These are phyloP conservation scores for Trichomonas tenax DNA, from an alignment of 208 protist species.

Conservation along the genomic window DNA sequence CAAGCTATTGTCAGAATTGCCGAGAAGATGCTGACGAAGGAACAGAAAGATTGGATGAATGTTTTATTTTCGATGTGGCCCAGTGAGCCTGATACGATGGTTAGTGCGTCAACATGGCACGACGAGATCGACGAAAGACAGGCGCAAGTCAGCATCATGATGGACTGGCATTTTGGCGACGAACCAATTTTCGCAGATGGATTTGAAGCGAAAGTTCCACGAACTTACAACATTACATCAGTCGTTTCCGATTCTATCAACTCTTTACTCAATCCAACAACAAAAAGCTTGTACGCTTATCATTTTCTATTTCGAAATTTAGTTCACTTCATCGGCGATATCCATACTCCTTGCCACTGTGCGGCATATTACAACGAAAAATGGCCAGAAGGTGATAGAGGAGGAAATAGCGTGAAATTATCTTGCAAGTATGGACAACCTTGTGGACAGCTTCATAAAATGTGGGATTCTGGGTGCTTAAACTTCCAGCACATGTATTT, in stretches of 20 bases:
- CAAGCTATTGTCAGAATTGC: not conserved
- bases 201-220: not conserved
- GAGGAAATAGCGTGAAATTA: not conserved
- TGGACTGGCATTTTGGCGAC: not conserved
- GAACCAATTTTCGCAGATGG: not conserved
- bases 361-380: not conserved
- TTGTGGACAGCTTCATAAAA: not conserved
- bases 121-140: not conserved
- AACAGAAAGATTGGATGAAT: not conserved
- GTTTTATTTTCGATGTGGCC: not conserved
- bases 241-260: not conserved
- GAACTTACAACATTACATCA: not conserved
- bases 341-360: not conserved
- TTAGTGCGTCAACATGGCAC: not conserved
- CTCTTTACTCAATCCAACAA: not conserved
- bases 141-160: not conserved
- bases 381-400: not conserved
- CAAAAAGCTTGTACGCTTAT: not conserved
- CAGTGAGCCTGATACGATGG: not conserved
- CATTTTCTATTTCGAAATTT: not conserved
- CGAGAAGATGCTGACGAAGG: not conserved
- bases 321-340: not conserved
- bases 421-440: not conserved
- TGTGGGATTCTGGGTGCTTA: not conserved
- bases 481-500: not conserved